Base-by-base conservation (phyloP, 2,329 filamentous ascomycete genomes). In the Hortaea sp. region DNA sequence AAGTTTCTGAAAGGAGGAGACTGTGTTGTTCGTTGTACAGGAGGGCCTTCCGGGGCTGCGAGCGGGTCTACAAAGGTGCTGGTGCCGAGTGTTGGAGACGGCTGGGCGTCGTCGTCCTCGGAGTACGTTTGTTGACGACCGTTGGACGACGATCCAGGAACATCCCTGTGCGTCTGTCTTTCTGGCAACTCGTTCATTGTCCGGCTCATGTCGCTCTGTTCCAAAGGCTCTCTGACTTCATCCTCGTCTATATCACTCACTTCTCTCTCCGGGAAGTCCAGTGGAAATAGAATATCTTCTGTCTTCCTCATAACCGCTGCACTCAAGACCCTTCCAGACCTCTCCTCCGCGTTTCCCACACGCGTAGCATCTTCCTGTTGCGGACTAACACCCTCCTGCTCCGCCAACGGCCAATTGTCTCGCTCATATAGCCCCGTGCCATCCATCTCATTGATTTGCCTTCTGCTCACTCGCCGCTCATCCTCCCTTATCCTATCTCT, bases 391-490 rank as follows among this genome's bases (percentile, higher is more conserved):
- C 46, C 46, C 11, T 44, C 30, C 29, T 41, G 32, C 35, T 45
- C 43, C 9, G 32, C 37, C 39, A 61, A 47, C 29, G 59, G 60
- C 60, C 60, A 61, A 45, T 61, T 52, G 39, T 49, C 47, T 38
- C 55, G 47, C 35, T 61, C 54, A 46, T 61, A 49, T 44, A 60
- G 38, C 27, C 53, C 57, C 11, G 55, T 57, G 27, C 57, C 58
- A 46, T 60, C 56, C 53, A 60, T 54, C 52, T 62, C 59, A 43
- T 52, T 51, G 39, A 57, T 55, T 29, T 51, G 46, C 29, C 43
- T 53, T 45, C 53, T 50, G 46, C 49, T 59, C 42, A 49, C 49
- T 39, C 53, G 52, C 38, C 55, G 53, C 44, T 59, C 57, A 46
- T 61, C 57, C 35, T 48, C 46, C 31, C 39, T 27, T 10, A 60